Conservation (phyloP, 2,329 filamentous ascomycete genomes). For the Fusarium burgessii region DNA sequence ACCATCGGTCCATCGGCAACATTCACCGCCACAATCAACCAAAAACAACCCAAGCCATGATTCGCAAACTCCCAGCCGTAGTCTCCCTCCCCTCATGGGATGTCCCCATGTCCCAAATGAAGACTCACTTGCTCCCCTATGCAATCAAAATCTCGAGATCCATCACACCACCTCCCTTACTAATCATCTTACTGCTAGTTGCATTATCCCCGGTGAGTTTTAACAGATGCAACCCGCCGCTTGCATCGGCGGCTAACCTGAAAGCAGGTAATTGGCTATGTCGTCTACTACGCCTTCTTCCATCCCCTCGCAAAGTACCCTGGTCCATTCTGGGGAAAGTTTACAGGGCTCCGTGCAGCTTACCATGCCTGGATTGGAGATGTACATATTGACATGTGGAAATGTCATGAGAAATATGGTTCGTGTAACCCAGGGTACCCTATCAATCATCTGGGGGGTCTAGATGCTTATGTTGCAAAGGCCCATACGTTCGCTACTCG, state of each 20-base stretch:
- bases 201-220: background rate
- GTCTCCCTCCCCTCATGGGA: background rate
- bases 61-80: background rate
- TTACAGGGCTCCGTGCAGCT: conserved; percentile 48
- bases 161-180: background rate
- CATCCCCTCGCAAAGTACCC: conserved; percentile 43
- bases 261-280: background rate
- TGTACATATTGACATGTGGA: conserved; percentile 50
- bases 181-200: background rate
- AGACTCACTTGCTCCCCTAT: background rate
- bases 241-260: background rate
- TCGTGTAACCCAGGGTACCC: background rate
- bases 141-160: background rate
- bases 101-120: background rate
- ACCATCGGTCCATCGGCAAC: background rate
- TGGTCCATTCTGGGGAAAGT: conserved; percentile 51
- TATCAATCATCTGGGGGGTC: background rate
- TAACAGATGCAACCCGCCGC: background rate
- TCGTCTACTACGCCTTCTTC: conserved; percentile 23
- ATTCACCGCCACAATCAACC: background rate
- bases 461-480: background rate
- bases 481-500: conserved; percentile 3
- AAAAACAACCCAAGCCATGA: background rate
- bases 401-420: conserved; percentile 53
- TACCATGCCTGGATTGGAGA: conserved; percentile 54